Conservation (phyloP, 352 stramenopile genomes). For the Phytophthora cryptogea region DNA sequence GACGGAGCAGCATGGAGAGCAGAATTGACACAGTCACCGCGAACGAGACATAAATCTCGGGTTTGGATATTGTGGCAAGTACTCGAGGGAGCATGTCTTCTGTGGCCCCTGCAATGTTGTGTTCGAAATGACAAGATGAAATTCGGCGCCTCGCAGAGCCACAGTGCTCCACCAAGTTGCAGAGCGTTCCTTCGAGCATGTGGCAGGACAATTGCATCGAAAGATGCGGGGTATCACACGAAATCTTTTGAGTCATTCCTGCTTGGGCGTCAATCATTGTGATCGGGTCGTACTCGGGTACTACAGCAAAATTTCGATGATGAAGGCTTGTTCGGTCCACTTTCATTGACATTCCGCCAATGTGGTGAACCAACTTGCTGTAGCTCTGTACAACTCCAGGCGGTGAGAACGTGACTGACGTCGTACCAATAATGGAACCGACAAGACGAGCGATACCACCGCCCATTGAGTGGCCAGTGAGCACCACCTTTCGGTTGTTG, state of each 20-base stretch:
- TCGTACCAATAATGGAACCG: constrained; percentile 73
- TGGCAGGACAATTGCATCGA: constrained; percentile 91
- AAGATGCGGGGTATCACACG: constrained; percentile 84
- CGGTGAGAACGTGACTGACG: constrained; percentile 86
- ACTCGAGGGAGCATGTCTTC: constrained; percentile 58
- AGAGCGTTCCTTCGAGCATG: constrained; percentile 91
- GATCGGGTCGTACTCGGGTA: constrained; percentile 89
- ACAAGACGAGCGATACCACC: constrained; percentile 87
- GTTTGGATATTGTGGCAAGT: constrained; percentile 50
- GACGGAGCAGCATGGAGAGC: constrained; percentile 65
- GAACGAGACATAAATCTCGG: constrained; percentile 60
- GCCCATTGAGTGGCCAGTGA: constrained; percentile 90
- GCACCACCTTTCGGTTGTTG: constrained; percentile 77
- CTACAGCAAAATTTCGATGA: constrained; percentile 83
- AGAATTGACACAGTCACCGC: constrained; percentile 56
- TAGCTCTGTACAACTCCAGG: constrained; percentile 89
- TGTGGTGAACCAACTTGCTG: constrained; percentile 87
- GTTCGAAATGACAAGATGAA: constrained; percentile 73
- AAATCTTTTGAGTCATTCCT: constrained; percentile 90
- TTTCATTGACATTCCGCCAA: constrained; percentile 69
- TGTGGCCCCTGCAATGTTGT: constrained; percentile 75
- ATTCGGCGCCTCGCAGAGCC: constrained; percentile 61
- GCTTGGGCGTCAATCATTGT: constrained; percentile 89
- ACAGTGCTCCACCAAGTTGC: constrained; percentile 84
- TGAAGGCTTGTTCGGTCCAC: constrained; percentile 80